Conservation (phyloP, 495 filamentous ascomycete species). For the Parathielavia hyrcaniae region DNA sequence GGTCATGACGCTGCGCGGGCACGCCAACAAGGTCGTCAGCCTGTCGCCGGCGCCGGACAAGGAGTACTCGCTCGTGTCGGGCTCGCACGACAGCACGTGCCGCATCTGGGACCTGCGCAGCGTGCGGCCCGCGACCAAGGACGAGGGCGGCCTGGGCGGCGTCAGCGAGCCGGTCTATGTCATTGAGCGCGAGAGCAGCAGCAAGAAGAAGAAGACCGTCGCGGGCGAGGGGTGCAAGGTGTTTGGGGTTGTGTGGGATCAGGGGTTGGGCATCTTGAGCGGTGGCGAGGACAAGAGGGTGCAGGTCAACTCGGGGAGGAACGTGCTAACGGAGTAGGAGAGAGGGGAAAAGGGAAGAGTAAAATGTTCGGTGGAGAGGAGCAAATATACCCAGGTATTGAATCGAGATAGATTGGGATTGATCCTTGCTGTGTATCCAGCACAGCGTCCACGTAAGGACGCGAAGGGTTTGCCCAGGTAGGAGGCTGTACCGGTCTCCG, state of each 20-base stretch:
- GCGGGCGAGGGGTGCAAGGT: slow-evolving; percentile 82
- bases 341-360: background rate
- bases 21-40: slow-evolving; percentile 73
- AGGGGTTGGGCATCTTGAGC: slow-evolving; percentile 77
- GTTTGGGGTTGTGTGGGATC: slow-evolving; percentile 84
- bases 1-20: slow-evolving; percentile 82
- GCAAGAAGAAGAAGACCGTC: slow-evolving; percentile 46
- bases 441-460: too few relatives aligned
- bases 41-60: slow-evolving; percentile 66
- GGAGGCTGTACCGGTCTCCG: too few relatives aligned
- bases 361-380: background rate
- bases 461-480: too few relatives aligned
- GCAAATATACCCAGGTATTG: slow-evolving; percentile 14
- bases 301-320: slow-evolving; percentile 70
- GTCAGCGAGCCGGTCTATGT: slow-evolving; percentile 77
- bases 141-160: slow-evolving; percentile 49
- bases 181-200: slow-evolving; percentile 65
- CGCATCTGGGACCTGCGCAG: slow-evolving; percentile 87
- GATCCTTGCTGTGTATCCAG: background rate
- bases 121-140: slow-evolving; percentile 57
- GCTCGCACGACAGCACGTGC: slow-evolving; percentile 82
- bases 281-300: slow-evolving; percentile 87
- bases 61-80: slow-evolving; percentile 73
- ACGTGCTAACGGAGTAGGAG: slow-evolving; percentile 25
- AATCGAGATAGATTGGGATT: background rate